A percentile compares a stretch with the other conserved stretches of the same genome.
These are phyloP conservation scores for Carallia pectinifolia DNA, from an alignment of 345 rosid genomes.

Conservation along the genomic window DNA sequence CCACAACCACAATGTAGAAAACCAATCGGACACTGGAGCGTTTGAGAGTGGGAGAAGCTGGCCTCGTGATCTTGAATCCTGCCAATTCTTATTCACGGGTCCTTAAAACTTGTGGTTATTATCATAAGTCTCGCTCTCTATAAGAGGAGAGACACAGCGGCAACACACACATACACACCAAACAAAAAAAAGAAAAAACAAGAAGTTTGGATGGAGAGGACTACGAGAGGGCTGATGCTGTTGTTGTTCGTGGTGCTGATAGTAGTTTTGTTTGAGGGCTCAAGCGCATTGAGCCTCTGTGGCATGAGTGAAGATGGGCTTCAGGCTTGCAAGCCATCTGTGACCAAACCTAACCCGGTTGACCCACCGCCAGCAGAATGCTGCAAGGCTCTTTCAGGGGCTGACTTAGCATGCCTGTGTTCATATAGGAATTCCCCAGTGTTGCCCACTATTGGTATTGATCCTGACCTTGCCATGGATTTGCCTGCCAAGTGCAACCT, in stretches of 20 bases:
- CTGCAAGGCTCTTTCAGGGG: slow-evolving; percentile 53
- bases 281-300: slow-evolving; percentile 45
- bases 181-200: neutral
- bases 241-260: slow-evolving; percentile 8
- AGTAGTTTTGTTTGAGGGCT: slow-evolving; percentile 15
- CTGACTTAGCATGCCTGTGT: slow-evolving; percentile 60
- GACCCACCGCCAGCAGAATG: slow-evolving; percentile 50
- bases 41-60: too few species aligned
- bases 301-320: slow-evolving; percentile 45
- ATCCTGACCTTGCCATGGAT: slow-evolving; percentile 59
- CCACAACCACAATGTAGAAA: neutral
- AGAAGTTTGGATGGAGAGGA: slow-evolving; percentile 5
- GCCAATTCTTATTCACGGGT: slow-evolving; percentile 41
- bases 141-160: neutral
- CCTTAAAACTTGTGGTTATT: slow-evolving; percentile 13
- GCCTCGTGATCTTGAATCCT: slow-evolving; percentile 26
- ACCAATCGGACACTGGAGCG: neutral
- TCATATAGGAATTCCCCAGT: slow-evolving; percentile 48
- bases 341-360: slow-evolving; percentile 46
- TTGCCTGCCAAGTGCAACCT: slow-evolving; percentile 53
- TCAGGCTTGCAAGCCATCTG: slow-evolving; percentile 57
- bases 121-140: slow-evolving; percentile 3
- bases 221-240: neutral
- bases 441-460: slow-evolving; percentile 64
- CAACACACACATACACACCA: neutral